Conservation (phyloP, 2,329 filamentous ascomycete genomes). For the Trichoderma sp. region DNA sequence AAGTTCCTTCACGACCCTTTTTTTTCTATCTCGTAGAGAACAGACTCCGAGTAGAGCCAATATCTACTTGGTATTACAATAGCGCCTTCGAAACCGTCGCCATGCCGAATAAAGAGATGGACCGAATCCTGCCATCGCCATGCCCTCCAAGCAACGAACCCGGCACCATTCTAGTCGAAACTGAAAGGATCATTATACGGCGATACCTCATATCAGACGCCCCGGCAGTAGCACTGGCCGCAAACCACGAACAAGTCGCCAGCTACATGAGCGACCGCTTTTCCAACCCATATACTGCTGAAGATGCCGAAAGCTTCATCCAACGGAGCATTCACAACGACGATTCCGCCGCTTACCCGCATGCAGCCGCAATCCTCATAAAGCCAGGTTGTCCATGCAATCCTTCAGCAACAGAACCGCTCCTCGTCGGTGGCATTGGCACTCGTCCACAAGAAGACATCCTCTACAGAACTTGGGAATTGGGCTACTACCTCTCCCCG, state of each 20-base stretch:
- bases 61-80: neutral
- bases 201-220: conserved; percentile 40
- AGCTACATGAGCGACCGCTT: conserved; percentile 44
- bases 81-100: neutral
- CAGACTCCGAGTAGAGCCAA: neutral
- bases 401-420: conserved; percentile 23
- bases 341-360: conserved; percentile 28
- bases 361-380: conserved; percentile 34
- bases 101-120: neutral
- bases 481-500: conserved; percentile 49
- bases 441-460: conserved; percentile 37
- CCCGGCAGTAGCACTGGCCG: conserved; percentile 31
- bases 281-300: conserved; percentile 44
- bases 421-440: conserved; percentile 42
- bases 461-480: conserved; percentile 43
- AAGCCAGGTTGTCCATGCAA: conserved; percentile 30
- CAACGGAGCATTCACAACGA: conserved; percentile 18
- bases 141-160: conserved; percentile 26
- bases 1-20: neutral
- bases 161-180: conserved; percentile 33
- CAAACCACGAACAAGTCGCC: conserved; percentile 39
- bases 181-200: conserved; percentile 39
- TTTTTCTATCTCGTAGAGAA: fast-evolving
- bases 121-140: conserved; percentile 15
- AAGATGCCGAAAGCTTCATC: conserved; percentile 40